phyloP scores from a whole-genome alignment of 495 filamentous ascomycete species.

The Aspergillus leporis region DNA sequence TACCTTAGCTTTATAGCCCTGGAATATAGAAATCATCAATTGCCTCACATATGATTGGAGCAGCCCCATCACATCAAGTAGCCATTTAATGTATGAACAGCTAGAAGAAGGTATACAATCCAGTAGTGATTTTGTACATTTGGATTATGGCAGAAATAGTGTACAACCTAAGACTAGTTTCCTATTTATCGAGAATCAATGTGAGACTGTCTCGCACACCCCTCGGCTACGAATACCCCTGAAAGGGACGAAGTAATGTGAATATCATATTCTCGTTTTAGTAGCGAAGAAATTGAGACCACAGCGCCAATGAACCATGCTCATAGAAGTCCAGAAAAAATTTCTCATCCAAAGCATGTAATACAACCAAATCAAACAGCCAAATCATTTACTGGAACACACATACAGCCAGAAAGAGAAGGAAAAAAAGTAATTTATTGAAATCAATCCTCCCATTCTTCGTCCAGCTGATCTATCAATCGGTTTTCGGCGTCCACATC shows the following conservation, averaged over 20 bases:
- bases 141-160: too few relatives aligned
- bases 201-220: too few relatives aligned
- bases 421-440: conserved; percentile 2
- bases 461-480: conserved; percentile 93
- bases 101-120: too few relatives aligned
- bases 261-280: neutral
- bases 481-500: conserved; percentile 83
- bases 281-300: neutral
- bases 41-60: too few relatives aligned
- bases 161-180: too few relatives aligned
- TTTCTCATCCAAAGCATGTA: neutral
- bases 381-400: neutral
- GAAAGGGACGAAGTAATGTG: neutral
- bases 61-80: too few relatives aligned
- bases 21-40: too few relatives aligned
- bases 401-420: neutral
- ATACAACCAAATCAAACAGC: neutral
- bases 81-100: too few relatives aligned
- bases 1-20: too few relatives aligned
- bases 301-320: neutral
- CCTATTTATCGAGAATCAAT: too few relatives aligned
- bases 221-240: neutral
- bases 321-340: neutral
- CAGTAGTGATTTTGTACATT: neutral
- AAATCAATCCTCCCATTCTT: conserved; percentile 66